phyloP scores from a whole-genome alignment of 192 early-diverging fungal species.

The Coemansia sp. region DNA sequence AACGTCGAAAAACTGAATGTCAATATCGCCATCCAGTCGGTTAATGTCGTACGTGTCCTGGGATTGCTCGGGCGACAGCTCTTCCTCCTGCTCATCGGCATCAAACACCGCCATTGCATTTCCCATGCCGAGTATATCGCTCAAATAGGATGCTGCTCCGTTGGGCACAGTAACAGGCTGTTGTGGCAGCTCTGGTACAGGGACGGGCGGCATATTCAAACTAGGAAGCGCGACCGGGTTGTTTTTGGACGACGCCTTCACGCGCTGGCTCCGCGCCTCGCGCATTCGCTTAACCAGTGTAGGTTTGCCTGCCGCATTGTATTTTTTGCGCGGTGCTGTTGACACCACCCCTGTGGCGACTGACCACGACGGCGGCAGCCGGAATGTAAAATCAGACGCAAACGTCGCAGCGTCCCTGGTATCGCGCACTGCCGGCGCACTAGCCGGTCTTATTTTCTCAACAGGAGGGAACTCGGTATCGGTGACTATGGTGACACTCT shows the following conservation, averaged over 20 bases:
- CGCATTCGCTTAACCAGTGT: background rate
- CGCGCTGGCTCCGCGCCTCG: background rate
- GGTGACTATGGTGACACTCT: background rate
- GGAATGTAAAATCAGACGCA: background rate
- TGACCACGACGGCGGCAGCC: background rate
- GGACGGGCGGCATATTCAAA: background rate
- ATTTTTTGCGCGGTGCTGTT: constrained; percentile 4
- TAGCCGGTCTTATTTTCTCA: background rate
- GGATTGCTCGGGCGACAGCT: constrained; percentile 32
- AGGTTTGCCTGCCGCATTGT: background rate
- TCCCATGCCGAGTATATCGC: background rate
- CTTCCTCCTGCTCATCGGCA: background rate
- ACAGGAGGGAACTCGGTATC: background rate
- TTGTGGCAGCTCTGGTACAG: background rate
- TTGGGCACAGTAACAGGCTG: background rate
- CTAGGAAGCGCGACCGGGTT: background rate
- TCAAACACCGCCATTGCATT: background rate
- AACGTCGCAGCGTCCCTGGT: background rate
- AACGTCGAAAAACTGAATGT: constrained; percentile 32
- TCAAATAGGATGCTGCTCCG: background rate
- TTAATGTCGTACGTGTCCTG: constrained; percentile 25
- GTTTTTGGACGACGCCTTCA: background rate
- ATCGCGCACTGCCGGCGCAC: background rate
- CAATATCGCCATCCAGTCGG: constrained; percentile 40
- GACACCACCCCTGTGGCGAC: background rate